Base-by-base conservation (phyloP, 176 grass and related monocot genomes). In the Bonia amplexicaulis region DNA sequence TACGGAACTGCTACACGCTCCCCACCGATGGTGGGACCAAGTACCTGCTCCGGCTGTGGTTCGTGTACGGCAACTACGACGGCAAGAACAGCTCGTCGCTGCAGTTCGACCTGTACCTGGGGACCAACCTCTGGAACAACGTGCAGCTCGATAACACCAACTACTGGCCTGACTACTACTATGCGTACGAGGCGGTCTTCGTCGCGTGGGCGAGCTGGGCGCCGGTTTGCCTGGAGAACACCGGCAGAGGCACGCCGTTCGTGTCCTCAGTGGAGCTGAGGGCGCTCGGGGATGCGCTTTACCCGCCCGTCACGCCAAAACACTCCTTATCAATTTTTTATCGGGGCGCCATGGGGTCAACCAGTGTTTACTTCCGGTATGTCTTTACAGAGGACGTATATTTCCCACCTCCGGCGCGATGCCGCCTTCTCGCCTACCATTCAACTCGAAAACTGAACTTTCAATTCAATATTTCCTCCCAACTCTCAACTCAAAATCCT, bases 21-120 rank as follows among this genome's bases (percentile, higher is more conserved):
- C 86, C 82, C 9, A 78, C 82, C 1, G 35, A 14, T 2, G 68
- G 11, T 20, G 89, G 81, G 0, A 25, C 20, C 3, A 90, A 80
- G 11, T 90, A 90, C 29, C 61, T 79, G 15, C 14, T 74, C 12
- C 66, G 78, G 45, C 31, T 17, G 6, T 7, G 2, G 20, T 68
- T 84, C 87, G 2, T 27, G 16, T 55, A 31, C 29, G 29, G 29
- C 29, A 31, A 31, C 29, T 31, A 86, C 44, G 87, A 92, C 74
- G 82, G 86, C n/a, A 6, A 23, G 31, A 85, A 73, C 41, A 76
- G 40, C 68, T 45, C n/a, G 13, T 10, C 35, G 4, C 6, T 87
- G 46, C 1, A n/a, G 46, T 92, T 92, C 55, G 86, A 90, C 15
- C 8, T 94, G 12, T 33, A 94, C 46, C 88, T 90, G n/a, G 71